Percentiles rank a stretch among this genome's conserved stretches.
Conservation (phyloP, 495 filamentous ascomycete genomes). For the Podospora fimiseda region DNA sequence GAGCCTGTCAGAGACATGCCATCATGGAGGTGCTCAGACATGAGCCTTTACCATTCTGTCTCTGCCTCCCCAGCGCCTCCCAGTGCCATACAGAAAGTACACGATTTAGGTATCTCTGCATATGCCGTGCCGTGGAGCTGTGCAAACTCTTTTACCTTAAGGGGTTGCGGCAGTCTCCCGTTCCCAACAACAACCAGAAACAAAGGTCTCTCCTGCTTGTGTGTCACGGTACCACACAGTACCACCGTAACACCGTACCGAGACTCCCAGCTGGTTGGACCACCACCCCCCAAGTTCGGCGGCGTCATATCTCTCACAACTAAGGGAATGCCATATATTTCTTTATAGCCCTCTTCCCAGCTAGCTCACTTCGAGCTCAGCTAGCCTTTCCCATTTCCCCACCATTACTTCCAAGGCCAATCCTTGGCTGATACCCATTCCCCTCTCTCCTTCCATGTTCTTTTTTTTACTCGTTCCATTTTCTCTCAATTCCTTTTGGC, state of each 20-base stretch:
- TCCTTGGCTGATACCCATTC: background rate
- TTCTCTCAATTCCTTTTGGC: background rate
- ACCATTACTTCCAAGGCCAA: background rate
- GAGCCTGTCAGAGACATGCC: background rate
- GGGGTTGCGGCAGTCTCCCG: background rate
- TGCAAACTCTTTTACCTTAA: too few species aligned
- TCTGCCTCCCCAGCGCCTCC: background rate
- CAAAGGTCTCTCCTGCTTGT: background rate
- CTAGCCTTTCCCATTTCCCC: background rate
- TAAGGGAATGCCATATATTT: background rate
- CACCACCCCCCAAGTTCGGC: background rate
- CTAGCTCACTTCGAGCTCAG: background rate
- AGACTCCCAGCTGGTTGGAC: background rate
- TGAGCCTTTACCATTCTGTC: background rate
- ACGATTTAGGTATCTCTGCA: conserved; percentile 10
- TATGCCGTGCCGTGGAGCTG: conserved; percentile 19
- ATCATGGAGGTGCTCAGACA: background rate
- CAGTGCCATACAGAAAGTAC: background rate
- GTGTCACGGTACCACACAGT: too few species aligned
- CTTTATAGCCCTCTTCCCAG: background rate
- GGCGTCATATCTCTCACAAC: too few species aligned
- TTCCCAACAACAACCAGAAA: background rate
- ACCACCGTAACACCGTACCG: background rate
- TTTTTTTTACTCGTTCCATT: background rate
- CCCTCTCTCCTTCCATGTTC: background rate